These are phyloP conservation scores for Neltuma alba DNA, from an alignment of 306 rosid species.

Conservation along the genomic window DNA sequence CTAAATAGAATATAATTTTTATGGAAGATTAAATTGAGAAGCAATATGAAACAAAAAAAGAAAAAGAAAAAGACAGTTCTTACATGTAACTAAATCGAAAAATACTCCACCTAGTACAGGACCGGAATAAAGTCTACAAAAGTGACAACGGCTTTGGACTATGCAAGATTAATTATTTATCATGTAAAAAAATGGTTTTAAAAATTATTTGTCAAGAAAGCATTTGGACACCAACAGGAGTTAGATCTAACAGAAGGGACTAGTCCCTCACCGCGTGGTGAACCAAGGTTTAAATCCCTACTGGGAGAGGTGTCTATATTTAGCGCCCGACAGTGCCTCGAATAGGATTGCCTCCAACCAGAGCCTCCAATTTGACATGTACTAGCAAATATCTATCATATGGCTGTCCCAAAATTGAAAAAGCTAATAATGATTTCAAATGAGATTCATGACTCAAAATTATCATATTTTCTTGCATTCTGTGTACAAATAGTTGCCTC, in stretches of 20 bases:
- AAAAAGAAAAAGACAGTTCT: neutral
- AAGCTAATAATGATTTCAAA: neutral
- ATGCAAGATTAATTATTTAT: neutral
- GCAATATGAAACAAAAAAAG: neutral
- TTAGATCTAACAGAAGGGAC: too few relatives aligned
- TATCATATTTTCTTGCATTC: neutral
- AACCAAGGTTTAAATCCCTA: too few relatives aligned
- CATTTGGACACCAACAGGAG: too few relatives aligned
- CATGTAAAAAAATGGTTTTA: neutral
- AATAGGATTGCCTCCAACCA: too few relatives aligned
- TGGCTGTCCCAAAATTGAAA: neutral
- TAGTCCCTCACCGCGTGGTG: too few relatives aligned
- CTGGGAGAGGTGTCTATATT: too few relatives aligned
- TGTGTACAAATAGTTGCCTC: conserved; percentile 35
- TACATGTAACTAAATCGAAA: neutral
- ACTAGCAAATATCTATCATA: too few relatives aligned
- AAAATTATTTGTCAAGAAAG: neutral
- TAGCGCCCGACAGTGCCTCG: too few relatives aligned
- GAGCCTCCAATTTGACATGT: too few relatives aligned
- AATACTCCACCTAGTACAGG: neutral
- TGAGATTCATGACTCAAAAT: neutral
- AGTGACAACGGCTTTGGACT: neutral
- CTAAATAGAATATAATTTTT: neutral
- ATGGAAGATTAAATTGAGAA: neutral
- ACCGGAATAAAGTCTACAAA: neutral